These are phyloP conservation scores for Penicillium aurantiogriseum DNA, from an alignment of 2,329 filamentous ascomycete genomes.

Conservation along the genomic window DNA sequence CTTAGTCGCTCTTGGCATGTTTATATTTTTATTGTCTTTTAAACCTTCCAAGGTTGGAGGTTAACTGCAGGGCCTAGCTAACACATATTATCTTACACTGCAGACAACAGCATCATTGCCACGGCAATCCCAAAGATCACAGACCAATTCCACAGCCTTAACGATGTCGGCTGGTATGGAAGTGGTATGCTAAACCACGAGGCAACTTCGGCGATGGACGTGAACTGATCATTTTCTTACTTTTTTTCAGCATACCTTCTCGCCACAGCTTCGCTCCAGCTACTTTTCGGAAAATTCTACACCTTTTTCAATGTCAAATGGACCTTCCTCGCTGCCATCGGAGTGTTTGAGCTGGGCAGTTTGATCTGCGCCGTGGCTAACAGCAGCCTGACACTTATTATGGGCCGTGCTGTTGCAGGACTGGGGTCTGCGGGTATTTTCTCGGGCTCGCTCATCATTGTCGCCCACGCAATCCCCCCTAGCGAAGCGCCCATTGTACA, in stretches of 20 bases:
- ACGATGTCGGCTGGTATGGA: slow-evolving; percentile 64
- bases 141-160: slow-evolving; percentile 24
- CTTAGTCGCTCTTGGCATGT: not conserved
- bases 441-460: slow-evolving; percentile 26
- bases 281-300: slow-evolving; percentile 35
- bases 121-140: slow-evolving; percentile 19
- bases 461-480: slow-evolving; percentile 50
- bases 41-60: not conserved
- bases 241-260: slow-evolving; percentile 32
- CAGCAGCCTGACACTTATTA: slow-evolving; percentile 32
- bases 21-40: not conserved
- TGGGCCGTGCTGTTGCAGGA: slow-evolving; percentile 37
- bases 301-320: slow-evolving; percentile 36
- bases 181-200: slow-evolving; percentile 29
- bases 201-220: not conserved
- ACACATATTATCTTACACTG: not conserved
- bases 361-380: slow-evolving; percentile 37
- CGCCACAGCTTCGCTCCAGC: slow-evolving; percentile 33
- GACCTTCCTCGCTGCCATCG: slow-evolving; percentile 33
- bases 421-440: slow-evolving; percentile 35
- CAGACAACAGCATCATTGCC: slow-evolving; percentile 5
- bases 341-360: slow-evolving; percentile 39
- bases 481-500: slow-evolving; percentile 48
- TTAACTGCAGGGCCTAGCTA: not conserved
- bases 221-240: not conserved